These are phyloP conservation scores for Fagopyrum homotropicum DNA, from an alignment of 148 eudicot genomes.

Conservation along the genomic window DNA sequence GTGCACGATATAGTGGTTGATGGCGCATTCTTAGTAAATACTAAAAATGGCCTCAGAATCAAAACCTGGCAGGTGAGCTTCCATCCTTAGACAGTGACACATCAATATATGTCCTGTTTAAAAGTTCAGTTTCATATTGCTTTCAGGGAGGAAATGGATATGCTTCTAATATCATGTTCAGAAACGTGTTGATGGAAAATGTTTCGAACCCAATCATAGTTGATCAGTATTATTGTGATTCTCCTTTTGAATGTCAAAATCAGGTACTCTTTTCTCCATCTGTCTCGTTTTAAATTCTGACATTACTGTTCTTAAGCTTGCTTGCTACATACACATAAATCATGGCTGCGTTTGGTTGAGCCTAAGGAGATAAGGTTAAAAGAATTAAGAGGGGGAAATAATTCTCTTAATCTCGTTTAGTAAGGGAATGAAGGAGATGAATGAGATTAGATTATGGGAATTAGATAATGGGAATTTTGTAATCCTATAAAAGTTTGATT, in stretches of 20 bases:
- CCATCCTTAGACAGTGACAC: neutral
- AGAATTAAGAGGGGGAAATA: too few species aligned
- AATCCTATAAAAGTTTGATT: too few species aligned
- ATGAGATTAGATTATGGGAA: too few species aligned
- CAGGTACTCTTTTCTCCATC: constrained; percentile 37
- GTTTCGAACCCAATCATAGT: constrained; percentile 88
- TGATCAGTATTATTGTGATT: constrained; percentile 85
- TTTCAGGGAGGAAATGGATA: constrained; percentile 81
- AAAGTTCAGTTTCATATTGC: neutral
- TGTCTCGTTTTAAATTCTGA: neutral
- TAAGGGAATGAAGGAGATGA: too few species aligned
- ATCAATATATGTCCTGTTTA: neutral
- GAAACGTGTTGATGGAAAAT: constrained; percentile 63
- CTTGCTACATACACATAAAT: too few species aligned
- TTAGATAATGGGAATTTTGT: too few species aligned
- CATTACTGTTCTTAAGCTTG: neutral
- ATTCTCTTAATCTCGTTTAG: too few species aligned
- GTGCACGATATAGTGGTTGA: constrained; percentile 56
- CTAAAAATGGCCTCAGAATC: constrained; percentile 84
- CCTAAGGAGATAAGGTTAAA: too few species aligned
- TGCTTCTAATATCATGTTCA: constrained; percentile 51
- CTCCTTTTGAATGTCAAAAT: constrained; percentile 50
- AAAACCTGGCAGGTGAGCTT: constrained; percentile 93
- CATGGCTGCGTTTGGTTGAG: too few species aligned
- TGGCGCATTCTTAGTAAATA: constrained; percentile 52